These are phyloP conservation scores for Thyridium curvatum DNA, from an alignment of 2,329 filamentous ascomycete genomes.

Conservation along the genomic window DNA sequence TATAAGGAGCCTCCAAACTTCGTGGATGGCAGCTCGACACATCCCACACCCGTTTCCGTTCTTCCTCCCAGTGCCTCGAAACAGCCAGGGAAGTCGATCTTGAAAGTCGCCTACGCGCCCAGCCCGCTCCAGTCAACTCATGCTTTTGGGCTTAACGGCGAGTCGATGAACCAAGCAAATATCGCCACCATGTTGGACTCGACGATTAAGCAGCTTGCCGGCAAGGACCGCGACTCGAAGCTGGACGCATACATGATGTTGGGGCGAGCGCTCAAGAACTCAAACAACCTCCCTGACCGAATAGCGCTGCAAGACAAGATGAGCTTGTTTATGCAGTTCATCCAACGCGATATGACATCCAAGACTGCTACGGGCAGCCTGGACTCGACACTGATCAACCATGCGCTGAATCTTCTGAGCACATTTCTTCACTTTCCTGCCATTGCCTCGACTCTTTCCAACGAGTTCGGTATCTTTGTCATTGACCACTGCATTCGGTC, in stretches of 20 bases:
- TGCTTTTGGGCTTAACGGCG: slow-evolving; percentile 33
- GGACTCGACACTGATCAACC: slow-evolving; percentile 67
- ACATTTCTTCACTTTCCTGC: slow-evolving; percentile 70
- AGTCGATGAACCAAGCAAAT: slow-evolving; percentile 35
- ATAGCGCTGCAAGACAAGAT: slow-evolving; percentile 71
- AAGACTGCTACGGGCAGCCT: slow-evolving; percentile 47
- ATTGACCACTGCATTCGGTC: slow-evolving; percentile 73
- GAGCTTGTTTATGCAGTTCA: slow-evolving; percentile 70
- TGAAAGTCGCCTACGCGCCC: slow-evolving; percentile 61
- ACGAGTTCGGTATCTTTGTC: slow-evolving; percentile 74
- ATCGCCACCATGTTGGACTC: slow-evolving; percentile 82
- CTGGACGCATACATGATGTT: slow-evolving; percentile 84
- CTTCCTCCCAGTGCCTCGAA: slow-evolving; percentile 22
- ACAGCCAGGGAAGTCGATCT: slow-evolving; percentile 59
- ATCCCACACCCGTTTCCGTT: slow-evolving; percentile 31
- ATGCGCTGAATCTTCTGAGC: slow-evolving; percentile 71
- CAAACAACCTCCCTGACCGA: slow-evolving; percentile 73
- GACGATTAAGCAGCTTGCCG: slow-evolving; percentile 72
- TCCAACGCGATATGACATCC: slow-evolving; percentile 71
- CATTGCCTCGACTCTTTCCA: slow-evolving; percentile 63
- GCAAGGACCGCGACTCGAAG: slow-evolving; percentile 63
- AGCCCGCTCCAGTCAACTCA: slow-evolving; percentile 36
- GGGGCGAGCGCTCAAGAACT: slow-evolving; percentile 68
- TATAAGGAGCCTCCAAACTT: slow-evolving; percentile 48
- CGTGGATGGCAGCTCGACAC: slow-evolving; percentile 26